These are phyloP conservation scores for Cinnamomum chago DNA, from an alignment of 164 flowering plant species.

Conservation along the genomic window DNA sequence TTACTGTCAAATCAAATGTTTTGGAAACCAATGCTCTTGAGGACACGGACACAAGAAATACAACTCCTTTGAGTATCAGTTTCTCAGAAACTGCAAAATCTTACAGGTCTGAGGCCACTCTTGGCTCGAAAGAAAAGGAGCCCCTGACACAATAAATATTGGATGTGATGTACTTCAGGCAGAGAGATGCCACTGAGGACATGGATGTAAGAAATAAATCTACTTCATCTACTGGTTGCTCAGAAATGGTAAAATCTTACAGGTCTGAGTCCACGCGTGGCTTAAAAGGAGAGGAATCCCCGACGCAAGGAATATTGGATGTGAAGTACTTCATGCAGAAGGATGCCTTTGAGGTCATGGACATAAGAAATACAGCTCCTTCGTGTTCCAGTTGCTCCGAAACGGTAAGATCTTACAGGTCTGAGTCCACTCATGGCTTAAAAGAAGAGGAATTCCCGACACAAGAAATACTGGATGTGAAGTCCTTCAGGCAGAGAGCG, in stretches of 20 bases:
- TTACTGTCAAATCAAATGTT: slow-evolving; percentile 24
- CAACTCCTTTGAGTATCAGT: neutral
- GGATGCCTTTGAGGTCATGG: slow-evolving; percentile 54
- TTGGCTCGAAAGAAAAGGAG: slow-evolving; percentile 35
- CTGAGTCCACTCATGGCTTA: slow-evolving; percentile 10
- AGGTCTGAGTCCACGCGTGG: slow-evolving; percentile 15
- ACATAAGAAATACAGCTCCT: slow-evolving; percentile 15
- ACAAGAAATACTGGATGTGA: slow-evolving; percentile 82
- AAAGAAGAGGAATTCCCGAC: slow-evolving; percentile 45
- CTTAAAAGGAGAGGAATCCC: slow-evolving; percentile 35
- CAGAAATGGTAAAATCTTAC: slow-evolving; percentile 30
- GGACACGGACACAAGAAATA: slow-evolving; percentile 33
- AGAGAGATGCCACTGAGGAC: slow-evolving; percentile 54
- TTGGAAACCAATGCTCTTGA: slow-evolving; percentile 10
- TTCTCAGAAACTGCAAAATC: slow-evolving; percentile 32
- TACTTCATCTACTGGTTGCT: slow-evolving; percentile 4
- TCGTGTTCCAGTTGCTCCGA: slow-evolving; percentile 32
- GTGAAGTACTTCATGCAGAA: slow-evolving; percentile 88
- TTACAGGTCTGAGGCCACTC: slow-evolving; percentile 17
- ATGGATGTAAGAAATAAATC: slow-evolving; percentile 23
- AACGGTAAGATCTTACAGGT: slow-evolving; percentile 26
- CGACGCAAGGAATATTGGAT: slow-evolving; percentile 70
- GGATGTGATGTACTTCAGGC: slow-evolving; percentile 84
- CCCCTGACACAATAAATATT: slow-evolving; percentile 55
- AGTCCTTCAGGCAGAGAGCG: slow-evolving; percentile 90